Percentiles rank a stretch among this genome's conserved stretches.
Evolutionary conservation across 345 rosid species (phyloP).

Genomic region (Rhodomyrtus tomentosa): DNA sequence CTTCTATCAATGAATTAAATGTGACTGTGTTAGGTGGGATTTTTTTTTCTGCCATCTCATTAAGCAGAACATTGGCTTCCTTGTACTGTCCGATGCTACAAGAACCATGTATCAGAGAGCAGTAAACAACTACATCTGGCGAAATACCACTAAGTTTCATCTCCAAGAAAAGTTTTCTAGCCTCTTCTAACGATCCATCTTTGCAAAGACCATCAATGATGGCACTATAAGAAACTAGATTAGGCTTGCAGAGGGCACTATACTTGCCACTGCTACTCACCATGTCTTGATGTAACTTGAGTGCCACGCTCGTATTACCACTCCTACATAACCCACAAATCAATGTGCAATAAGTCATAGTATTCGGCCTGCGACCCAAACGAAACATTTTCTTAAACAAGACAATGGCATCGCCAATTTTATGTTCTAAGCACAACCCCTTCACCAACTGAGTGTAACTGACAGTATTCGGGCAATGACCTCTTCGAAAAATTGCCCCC

Average conservation of each 20-base stretch:
- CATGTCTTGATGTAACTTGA: slow-evolving; percentile 13
- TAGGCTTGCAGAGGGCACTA: slow-evolving; percentile 3
- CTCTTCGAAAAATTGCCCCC: slow-evolving; percentile 14
- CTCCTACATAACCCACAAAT: slow-evolving; percentile 13
- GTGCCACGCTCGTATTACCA: slow-evolving; percentile 9
- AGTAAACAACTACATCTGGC: slow-evolving; percentile 12
- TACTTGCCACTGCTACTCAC: not conserved
- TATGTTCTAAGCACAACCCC: slow-evolving; percentile 16
- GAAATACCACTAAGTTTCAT: slow-evolving; percentile 14
- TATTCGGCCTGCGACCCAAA: slow-evolving; percentile 8
- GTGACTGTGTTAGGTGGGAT: slow-evolving; percentile 3
- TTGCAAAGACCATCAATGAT: slow-evolving; percentile 24
- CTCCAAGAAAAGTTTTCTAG: slow-evolving; percentile 16
- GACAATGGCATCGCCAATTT: slow-evolving; percentile 2
- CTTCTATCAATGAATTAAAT: slow-evolving; percentile 3
- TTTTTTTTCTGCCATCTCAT: slow-evolving; percentile 10
- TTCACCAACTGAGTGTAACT: slow-evolving; percentile 15
- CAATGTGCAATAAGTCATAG: slow-evolving; percentile 5
- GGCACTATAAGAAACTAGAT: slow-evolving; percentile 1
- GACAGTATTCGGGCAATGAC: slow-evolving; percentile 7
- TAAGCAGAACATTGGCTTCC: slow-evolving; percentile 7
- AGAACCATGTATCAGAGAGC: slow-evolving; percentile 9
- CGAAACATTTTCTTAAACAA: slow-evolving; percentile 10
- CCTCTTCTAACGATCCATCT: slow-evolving; percentile 13
- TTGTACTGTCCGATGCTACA: slow-evolving; percentile 5